Base-by-base conservation (phyloP, 2,329 filamentous ascomycete genomes). In the Ophiostoma angusticollis region DNA sequence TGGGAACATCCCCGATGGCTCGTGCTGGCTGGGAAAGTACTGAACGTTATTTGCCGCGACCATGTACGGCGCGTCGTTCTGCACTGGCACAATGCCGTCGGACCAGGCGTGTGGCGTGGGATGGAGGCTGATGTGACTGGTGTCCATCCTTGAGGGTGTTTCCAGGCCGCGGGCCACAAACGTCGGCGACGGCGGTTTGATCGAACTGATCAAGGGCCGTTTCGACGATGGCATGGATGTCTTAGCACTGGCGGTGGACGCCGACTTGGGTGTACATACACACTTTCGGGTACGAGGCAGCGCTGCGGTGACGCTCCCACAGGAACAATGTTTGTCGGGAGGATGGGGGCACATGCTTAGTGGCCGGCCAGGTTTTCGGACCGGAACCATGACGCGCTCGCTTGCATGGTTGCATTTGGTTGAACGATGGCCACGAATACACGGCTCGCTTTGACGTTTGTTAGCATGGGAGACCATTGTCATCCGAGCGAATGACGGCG, bases 391-490 rank as follows among this genome's bases (percentile, higher is more conserved):
- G 24, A 82, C 61, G 42, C 79, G 72, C 49, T 82, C 78, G 46
- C 68, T 67, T 44, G 66, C 68, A 54, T 84, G 80, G 34, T 71
- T 77, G 57, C 80, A 84, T 63, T 80, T 82, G 37, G 79, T 82
- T 22, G 80, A 84, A 50, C 80, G 75, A 57, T 84, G 80, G 41
- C 80, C 80, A 52, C 79, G 75, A 49, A 84, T 84, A 55, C 80
- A 84, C 52, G 79, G 78, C 65, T 74, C 74, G 58, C 79, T 84
- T n/a, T n/a, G n/a, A n/a, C n/a, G n/a, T n/a, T n/a, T n/a, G n/a
- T n/a, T n/a, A n/a, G n/a, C n/a, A n/a, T n/a, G n/a, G n/a, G n/a
- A n/a, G n/a, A n/a, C n/a, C n/a, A n/a, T n/a, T n/a, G n/a, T n/a
- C n/a, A n/a, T n/a, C n/a, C n/a, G n/a, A n/a, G n/a, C n/a, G n/a